phyloP scores from a whole-genome alignment of 2,329 filamentous ascomycete species.

The Stylonectria norvegica region DNA sequence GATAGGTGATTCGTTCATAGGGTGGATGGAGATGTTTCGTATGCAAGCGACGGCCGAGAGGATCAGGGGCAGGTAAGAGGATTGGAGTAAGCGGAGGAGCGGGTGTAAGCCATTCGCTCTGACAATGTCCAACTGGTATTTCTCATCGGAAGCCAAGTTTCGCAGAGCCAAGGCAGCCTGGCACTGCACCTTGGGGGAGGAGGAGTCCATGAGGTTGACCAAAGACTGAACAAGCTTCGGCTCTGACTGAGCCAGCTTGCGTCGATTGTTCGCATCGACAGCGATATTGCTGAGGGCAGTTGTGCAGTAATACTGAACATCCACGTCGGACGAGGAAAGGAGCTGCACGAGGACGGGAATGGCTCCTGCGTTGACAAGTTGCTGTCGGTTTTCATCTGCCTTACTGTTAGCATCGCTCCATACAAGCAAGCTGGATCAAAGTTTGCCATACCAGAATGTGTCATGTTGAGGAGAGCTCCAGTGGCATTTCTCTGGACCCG shows the following conservation, averaged over 20 bases:
- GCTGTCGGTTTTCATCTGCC: conserved; percentile 91
- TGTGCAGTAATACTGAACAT: conserved; percentile 99
- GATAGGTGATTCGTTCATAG: conserved; percentile 94
- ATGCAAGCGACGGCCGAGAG: conserved; percentile 97
- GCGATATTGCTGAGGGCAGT: conserved; percentile 98
- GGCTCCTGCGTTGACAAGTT: conserved; percentile 95
- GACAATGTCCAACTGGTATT: conserved; percentile 97
- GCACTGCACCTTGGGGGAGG: conserved; percentile 95
- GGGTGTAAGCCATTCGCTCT: conserved; percentile 80
- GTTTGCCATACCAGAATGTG: conserved; percentile 75
- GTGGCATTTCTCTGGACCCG: conserved; percentile 96
- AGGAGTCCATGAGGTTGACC: conserved; percentile 95
- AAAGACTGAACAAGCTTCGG: conserved; percentile 88
- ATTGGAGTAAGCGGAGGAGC: conserved; percentile 85
- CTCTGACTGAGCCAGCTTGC: conserved; percentile 86
- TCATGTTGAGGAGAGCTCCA: conserved; percentile 96
- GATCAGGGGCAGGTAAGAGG: conserved; percentile 91
- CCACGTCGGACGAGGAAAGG: conserved; percentile 86
- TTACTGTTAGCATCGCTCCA: conserved; percentile 17
- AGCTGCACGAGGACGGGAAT: conserved; percentile 96
- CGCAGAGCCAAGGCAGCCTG: conserved; percentile 91
- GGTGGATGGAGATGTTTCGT: conserved; percentile 97
- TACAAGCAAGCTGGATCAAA: neutral
- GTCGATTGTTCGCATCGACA: conserved; percentile 86
- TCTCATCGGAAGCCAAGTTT: conserved; percentile 95